Evolutionary conservation across 139 green algal species (phyloP), one percentile per base, ranked within the genome.

Genomic region (Ostreobium quekettii): DNA sequence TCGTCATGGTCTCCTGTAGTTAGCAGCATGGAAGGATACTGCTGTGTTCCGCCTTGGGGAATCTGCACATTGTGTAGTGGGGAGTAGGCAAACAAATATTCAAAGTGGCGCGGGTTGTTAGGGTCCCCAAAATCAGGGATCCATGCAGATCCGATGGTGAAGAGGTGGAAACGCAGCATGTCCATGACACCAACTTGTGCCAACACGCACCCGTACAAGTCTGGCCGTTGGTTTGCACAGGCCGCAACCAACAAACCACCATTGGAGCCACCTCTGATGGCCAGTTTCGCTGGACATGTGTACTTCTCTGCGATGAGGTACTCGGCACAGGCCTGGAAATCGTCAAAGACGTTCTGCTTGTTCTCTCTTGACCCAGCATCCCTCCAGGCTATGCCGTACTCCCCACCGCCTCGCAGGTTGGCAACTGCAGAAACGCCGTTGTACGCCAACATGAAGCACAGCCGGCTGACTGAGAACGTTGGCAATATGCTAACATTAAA

Each of bases 111-210:
- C 2, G 62, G 57, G 0, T 87, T 79, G 73, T 91, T 85, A 48
- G 87, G 77, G 75, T 82, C 60, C n/a, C 91, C 91, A 74, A 89
- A 97, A 76, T 96, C 90, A 1, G 72, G 84, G 1, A 49, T 63
- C 89, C 89, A 96, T 1, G 86, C 89, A 66, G 92, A 84, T 3
- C 88, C 91, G 22, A 97, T 92, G 1, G 91, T 97, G 83, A 97
- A 96, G 71, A 85, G 87, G 78, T 95, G 85, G 80, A 96, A 97
- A n/a, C 91, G 80, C 35, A 96, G 82, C 88, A 97, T 95, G 86
- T 97, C 91, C 79, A 91, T 83, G 22, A 95, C 89, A 1, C 89
- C 89, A 4, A 97, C 90, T 78, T 94, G 78, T 1, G 75, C 88
- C 22, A 97, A 71, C 22, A 85, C 86, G 35, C 76, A 85, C 1